Conservation (phyloP, 176 grass and related monocot species). For the Oryza glaberrima region DNA sequence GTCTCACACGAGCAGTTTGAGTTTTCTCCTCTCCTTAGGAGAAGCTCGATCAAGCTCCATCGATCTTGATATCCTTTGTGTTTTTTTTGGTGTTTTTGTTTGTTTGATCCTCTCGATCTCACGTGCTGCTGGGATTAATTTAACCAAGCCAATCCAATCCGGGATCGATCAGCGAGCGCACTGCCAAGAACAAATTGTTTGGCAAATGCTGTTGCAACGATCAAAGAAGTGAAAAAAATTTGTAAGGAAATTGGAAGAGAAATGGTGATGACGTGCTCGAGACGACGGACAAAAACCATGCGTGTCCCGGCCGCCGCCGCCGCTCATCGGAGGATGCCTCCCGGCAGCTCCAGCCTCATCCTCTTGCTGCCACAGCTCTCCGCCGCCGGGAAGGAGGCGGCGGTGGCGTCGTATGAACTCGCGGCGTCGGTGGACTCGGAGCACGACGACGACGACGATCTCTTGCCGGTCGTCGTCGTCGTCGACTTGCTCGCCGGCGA, state of each 20-base stretch:
- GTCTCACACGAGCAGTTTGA: neutral
- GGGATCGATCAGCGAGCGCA: neutral
- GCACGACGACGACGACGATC: constrained; percentile 11
- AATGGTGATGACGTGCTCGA: neutral
- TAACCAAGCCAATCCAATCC: constrained; percentile 35
- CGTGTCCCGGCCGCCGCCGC: constrained; percentile 29
- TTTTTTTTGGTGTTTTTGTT: neutral
- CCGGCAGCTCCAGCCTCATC: constrained; percentile 34
- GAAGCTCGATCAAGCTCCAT: constrained; percentile 27
- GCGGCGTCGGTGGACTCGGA: constrained; percentile 8
- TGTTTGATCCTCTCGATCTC: constrained; percentile 17
- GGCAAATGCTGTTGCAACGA: constrained; percentile 18
- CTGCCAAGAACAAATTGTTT: constrained; percentile 43
- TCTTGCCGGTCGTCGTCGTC: neutral
- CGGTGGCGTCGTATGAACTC: neutral
- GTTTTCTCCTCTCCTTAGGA: constrained; percentile 41
- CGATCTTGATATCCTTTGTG: neutral
- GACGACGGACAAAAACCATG: constrained; percentile 37
- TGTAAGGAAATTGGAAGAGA: neutral
- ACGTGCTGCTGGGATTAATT: constrained; percentile 1
- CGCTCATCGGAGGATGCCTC: constrained; percentile 30
- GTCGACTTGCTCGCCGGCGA: neutral
- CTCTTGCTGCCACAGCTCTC: constrained; percentile 36
- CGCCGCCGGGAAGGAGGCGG: constrained; percentile 9
- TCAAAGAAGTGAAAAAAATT: constrained; percentile 30